Conservation (phyloP, 352 stramenopile species). For the Phytophthora niederhauseri region DNA sequence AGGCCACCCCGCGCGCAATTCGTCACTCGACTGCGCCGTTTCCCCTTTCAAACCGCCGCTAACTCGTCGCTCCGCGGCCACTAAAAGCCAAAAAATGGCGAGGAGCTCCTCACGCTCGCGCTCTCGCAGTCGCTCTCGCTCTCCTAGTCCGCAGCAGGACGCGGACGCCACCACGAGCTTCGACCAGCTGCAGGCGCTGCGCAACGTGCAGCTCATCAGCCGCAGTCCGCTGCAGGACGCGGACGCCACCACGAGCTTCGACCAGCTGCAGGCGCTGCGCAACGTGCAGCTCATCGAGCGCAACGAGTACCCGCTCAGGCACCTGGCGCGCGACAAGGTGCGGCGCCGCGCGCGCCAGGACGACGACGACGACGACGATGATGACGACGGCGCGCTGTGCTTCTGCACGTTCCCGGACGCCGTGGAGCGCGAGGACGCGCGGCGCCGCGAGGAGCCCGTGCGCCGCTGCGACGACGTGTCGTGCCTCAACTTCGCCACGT, state of each 20-base stretch:
- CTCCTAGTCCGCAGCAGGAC: neutral
- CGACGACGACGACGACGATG: conserved; percentile 47
- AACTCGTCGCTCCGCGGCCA: neutral
- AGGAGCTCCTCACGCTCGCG: neutral
- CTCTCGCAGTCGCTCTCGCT: neutral
- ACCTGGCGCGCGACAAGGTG: conserved; percentile 51
- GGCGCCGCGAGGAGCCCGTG: conserved; percentile 6
- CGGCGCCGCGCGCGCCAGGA: conserved; percentile 34
- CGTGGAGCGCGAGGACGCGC: conserved; percentile 40
- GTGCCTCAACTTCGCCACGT: conserved; percentile 90
- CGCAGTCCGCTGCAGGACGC: no score
- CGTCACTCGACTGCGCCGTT: neutral
- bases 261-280: conserved; percentile 74
- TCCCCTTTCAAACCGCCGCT: neutral
- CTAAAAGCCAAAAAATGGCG: neutral
- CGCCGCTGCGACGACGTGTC: conserved; percentile 83
- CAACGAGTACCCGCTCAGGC: conserved; percentile 78
- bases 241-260: conserved; percentile 33
- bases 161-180: conserved; percentile 27
- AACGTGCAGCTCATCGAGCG: conserved; percentile 62
- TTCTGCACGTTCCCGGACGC: conserved; percentile 60
- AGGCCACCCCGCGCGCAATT: neutral
- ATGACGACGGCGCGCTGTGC: conserved; percentile 55
- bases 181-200: conserved; percentile 73
- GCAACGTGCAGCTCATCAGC: conserved; percentile 66